Percentiles rank a stretch among this genome's conserved stretches.
Conservation (phyloP, 768 basidiomycete genomes). For the Boletus barrowsii region DNA sequence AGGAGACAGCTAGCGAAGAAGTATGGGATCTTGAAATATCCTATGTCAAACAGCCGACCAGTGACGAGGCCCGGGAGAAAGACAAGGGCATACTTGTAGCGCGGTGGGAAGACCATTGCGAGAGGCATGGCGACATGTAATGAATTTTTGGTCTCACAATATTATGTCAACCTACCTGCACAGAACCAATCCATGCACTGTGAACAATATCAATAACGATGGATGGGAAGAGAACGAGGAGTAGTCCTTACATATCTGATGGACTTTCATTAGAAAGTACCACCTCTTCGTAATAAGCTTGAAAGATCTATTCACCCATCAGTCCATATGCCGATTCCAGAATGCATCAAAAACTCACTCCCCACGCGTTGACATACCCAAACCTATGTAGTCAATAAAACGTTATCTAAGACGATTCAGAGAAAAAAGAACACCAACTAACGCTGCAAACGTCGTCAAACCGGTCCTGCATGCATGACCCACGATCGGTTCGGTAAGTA, state of each 20-base stretch:
- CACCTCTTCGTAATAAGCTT: slow-evolving; percentile 63
- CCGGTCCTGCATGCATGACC: slow-evolving; percentile 6
- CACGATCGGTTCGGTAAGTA: not conserved
- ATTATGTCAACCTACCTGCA: slow-evolving; percentile 45
- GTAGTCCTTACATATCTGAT: slow-evolving; percentile 55
- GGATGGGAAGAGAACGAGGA: not conserved
- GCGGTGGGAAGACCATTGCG: not conserved
- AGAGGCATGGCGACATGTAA: not conserved
- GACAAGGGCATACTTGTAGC: slow-evolving; percentile 54
- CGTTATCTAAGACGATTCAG: not conserved
- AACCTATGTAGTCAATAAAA: slow-evolving; percentile 37
- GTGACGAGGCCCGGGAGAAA: slow-evolving; percentile 61
- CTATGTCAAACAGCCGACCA: slow-evolving; percentile 73
- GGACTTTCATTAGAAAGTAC: slow-evolving; percentile 48
- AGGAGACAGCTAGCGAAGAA: slow-evolving; percentile 47
- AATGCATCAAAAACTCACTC: slow-evolving; percentile 43
- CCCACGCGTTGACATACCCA: slow-evolving; percentile 74
- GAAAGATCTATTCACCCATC: slow-evolving; percentile 51
- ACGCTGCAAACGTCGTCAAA: slow-evolving; percentile 41
- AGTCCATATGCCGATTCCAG: not conserved
- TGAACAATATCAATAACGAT: not conserved
- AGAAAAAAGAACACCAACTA: slow-evolving; percentile 21
- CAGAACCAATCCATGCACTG: slow-evolving; percentile 80
- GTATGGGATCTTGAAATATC: slow-evolving; percentile 55
- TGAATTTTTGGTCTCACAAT: not conserved